Evolutionary conservation across 2,329 filamentous ascomycete genomes (phyloP), one percentile per base, ranked within the genome.

Genomic region (Cordyceps farinosa): DNA sequence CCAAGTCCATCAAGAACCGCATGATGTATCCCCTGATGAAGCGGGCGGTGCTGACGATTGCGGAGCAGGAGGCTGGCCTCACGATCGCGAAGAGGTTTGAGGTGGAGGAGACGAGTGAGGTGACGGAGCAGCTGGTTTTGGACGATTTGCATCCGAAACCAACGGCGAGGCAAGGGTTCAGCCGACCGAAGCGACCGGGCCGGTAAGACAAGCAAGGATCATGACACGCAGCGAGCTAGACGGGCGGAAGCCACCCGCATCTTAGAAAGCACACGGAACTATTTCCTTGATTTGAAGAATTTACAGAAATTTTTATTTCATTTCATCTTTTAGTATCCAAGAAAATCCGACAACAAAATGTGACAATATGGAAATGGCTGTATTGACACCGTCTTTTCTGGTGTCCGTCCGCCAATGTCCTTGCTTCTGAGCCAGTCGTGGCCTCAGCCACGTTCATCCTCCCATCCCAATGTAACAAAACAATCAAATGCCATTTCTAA

Each of bases 21-120:
- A 96, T 96, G 91, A 76, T 95, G 71, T 95, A 95, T 73, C 90
- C 91, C 40, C 78, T 88, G 32, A 88, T 87, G 79, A 88, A 87
- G 76, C 80, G 84, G 11, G 84, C 85, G 30, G 89, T 91, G 3
- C 79, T 92, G 36, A 76, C 79, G n/a, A 74, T 88, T 40, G 90
- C 90, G 22, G 84, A 87, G 69, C 77, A 76, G 42, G 85, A 91
- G 67, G 88, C 85, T 1, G 87, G 87, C 0, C 71, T 94, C 57
- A 80, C 79, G 63, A 78, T 91, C 5, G 87, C 85, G 63, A 92
- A 91, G 83, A 89, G 84, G 73, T 87, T 90, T 65, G 86, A 89
- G 74, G 83, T 86, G 3, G 84, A 87, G 68, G 83, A 90, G 66
- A 87, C 89, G 5, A 79, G 78, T 63, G 91, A 93, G 77, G 84